A percentile compares a stretch with the other conserved stretches of the same genome.
These are phyloP conservation scores for Diutina neorugosa DNA, from an alignment of 1,139 yeast genomes.

Conservation along the genomic window DNA sequence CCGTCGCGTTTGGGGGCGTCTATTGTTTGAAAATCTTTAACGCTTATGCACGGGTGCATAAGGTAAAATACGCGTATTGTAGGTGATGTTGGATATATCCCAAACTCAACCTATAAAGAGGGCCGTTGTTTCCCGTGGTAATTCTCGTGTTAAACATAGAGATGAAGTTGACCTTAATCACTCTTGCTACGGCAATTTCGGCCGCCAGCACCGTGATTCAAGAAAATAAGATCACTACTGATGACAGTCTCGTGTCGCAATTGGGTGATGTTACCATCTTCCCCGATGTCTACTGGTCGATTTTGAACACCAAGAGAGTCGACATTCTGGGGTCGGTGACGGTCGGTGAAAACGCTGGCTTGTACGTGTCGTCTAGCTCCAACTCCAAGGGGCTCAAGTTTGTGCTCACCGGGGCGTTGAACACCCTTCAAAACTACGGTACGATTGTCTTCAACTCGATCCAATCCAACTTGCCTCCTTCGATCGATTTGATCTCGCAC, in stretches of 20 bases:
- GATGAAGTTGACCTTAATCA: neutral
- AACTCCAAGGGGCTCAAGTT: neutral
- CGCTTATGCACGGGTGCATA: neutral
- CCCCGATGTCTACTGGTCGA: neutral
- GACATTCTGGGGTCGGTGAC: neutral
- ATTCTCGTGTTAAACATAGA: neutral
- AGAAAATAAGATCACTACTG: neutral
- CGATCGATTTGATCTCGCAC: neutral
- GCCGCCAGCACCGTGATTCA: neutral
- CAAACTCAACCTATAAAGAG: neutral
- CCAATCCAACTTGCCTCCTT: slow-evolving; percentile 2
- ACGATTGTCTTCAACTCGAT: neutral
- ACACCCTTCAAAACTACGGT: slow-evolving; percentile 1
- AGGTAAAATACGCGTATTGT: neutral
- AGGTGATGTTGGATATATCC: neutral
- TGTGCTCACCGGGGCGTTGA: neutral
- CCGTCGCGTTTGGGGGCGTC: neutral
- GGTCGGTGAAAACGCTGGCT: neutral
- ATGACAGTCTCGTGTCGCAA: neutral
- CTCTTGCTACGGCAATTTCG: neutral
- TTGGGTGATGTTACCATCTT: neutral
- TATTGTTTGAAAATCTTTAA: neutral
- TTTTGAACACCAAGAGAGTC: neutral
- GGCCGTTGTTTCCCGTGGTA: neutral
- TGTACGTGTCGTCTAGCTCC: neutral